Percentiles rank a stretch among this genome's conserved stretches.
phyloP scores from a whole-genome alignment of 805 yeast genomes.

The Phaffomyces antillensis region DNA sequence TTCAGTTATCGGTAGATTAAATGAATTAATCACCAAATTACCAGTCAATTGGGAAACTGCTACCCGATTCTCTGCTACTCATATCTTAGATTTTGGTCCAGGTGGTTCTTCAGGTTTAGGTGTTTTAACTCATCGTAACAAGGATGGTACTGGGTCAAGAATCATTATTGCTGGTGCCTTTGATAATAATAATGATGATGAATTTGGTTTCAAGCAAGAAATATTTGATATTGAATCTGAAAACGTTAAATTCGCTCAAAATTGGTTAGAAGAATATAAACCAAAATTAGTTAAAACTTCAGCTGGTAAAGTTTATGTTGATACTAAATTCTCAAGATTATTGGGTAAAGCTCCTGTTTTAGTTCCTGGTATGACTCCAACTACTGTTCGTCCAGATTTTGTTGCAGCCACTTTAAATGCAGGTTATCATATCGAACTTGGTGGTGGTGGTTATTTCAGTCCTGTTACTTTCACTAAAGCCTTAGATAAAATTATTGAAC shows the following conservation, averaged over 20 bases:
- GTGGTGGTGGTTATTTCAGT: constrained; percentile 96
- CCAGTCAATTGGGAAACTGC: constrained; percentile 95
- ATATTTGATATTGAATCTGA: constrained; percentile 61
- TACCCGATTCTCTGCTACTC: constrained; percentile 75
- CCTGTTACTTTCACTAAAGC: constrained; percentile 69
- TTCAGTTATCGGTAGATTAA: constrained; percentile 60
- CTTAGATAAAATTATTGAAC: constrained; percentile 60
- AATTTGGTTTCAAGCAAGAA: constrained; percentile 94
- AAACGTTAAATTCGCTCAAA: constrained; percentile 68
- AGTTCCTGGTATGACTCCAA: constrained; percentile 99
- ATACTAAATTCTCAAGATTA: constrained; percentile 88
- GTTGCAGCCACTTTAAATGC: constrained; percentile 92
- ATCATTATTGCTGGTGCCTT: constrained; percentile 89
- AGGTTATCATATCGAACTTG: constrained; percentile 95
- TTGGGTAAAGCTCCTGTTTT: constrained; percentile 92
- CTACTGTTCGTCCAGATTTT: constrained; percentile 91
- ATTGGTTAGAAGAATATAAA: constrained; percentile 85
- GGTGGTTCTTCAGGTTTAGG: constrained; percentile 98
- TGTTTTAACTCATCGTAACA: constrained; percentile 91
- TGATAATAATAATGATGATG: constrained; percentile 67
- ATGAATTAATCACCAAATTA: constrained; percentile 75
- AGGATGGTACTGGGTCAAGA: constrained; percentile 97
- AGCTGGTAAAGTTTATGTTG: constrained; percentile 72
- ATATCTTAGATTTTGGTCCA: constrained; percentile 95
- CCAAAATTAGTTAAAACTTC: constrained; percentile 78